These are phyloP conservation scores for Ceratocystis smalleyi DNA, from an alignment of 2,329 filamentous ascomycete genomes.

Conservation along the genomic window DNA sequence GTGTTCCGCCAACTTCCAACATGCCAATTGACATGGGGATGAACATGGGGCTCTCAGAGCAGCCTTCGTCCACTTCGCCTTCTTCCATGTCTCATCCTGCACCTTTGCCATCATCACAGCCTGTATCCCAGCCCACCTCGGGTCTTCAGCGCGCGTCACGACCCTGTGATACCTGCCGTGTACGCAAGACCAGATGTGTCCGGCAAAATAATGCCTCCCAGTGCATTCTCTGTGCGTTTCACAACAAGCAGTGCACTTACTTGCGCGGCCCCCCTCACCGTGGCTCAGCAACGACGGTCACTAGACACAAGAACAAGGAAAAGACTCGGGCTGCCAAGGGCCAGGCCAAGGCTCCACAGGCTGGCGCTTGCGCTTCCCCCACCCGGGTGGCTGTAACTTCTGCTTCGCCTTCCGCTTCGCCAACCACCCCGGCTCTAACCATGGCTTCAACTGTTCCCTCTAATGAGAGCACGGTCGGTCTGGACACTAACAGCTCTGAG, in stretches of 20 bases:
- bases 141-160: slow-evolving; percentile 21
- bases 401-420: not conserved
- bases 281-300: slow-evolving; percentile 21
- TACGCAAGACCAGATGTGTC: slow-evolving; percentile 50
- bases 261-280: slow-evolving; percentile 28
- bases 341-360: slow-evolving; percentile 14
- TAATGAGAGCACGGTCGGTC: not conserved
- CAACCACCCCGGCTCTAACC: not conserved
- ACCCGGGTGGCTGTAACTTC: not conserved
- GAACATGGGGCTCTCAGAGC: not conserved
- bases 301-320: slow-evolving; percentile 19
- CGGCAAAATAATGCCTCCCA: slow-evolving; percentile 42
- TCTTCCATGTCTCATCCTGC: slow-evolving; percentile 6
- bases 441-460: not conserved
- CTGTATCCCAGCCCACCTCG: not conserved
- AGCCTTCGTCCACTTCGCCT: slow-evolving; percentile 1
- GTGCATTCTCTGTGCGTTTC: slow-evolving; percentile 50
- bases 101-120: no score
- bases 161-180: slow-evolving; percentile 49
- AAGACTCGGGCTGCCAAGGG: slow-evolving; percentile 10
- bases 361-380: slow-evolving; percentile 7
- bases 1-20: not conserved
- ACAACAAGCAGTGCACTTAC: slow-evolving; percentile 52
- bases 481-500: not conserved
- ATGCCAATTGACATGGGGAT: slow-evolving; percentile 8